These are phyloP conservation scores for Ceratocystis papillata DNA, from an alignment of 2,329 filamentous ascomycete genomes.

Conservation along the genomic window DNA sequence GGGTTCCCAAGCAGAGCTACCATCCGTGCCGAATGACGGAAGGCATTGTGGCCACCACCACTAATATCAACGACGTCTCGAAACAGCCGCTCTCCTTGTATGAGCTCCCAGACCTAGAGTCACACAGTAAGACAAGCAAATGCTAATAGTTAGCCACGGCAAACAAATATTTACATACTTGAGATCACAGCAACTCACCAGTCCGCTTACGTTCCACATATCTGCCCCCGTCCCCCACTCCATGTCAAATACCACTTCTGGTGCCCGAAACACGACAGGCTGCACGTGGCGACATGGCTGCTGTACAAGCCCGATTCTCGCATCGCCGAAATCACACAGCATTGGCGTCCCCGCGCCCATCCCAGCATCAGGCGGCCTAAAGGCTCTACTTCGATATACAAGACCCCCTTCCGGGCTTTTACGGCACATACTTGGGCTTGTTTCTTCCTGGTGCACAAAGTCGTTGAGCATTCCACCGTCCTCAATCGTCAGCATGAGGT, in stretches of 20 bases:
- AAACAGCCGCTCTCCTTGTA: constrained; percentile 20
- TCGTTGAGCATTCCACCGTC: constrained; percentile 21
- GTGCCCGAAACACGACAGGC: constrained; percentile 21
- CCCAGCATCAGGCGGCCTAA: constrained; percentile 11
- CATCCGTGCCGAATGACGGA: constrained; percentile 22
- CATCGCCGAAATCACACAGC: constrained; percentile 23
- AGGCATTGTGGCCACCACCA: constrained; percentile 19
- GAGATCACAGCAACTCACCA: constrained; percentile 10
- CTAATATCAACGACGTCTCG: constrained; percentile 15
- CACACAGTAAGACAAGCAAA: not conserved
- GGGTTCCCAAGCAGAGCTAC: constrained; percentile 21
- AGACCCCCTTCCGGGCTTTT: not conserved
- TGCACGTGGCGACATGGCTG: constrained; percentile 17
- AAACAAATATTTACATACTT: not conserved
- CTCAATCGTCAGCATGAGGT: constrained; percentile 24
- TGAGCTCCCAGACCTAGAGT: constrained; percentile 22
- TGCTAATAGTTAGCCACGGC: constrained; percentile 1
- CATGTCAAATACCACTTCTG: constrained; percentile 22
- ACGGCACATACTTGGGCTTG: constrained; percentile 6
- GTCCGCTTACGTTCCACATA: constrained; percentile 22
- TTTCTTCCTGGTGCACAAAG: constrained; percentile 14
- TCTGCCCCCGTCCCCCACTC: constrained; percentile 22
- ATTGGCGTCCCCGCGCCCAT: constrained; percentile 14
- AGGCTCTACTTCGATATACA: constrained; percentile 15
- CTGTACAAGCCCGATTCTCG: constrained; percentile 18